phyloP scores from a whole-genome alignment of 192 early-diverging fungal species.

The Mortierella alpina region DNA sequence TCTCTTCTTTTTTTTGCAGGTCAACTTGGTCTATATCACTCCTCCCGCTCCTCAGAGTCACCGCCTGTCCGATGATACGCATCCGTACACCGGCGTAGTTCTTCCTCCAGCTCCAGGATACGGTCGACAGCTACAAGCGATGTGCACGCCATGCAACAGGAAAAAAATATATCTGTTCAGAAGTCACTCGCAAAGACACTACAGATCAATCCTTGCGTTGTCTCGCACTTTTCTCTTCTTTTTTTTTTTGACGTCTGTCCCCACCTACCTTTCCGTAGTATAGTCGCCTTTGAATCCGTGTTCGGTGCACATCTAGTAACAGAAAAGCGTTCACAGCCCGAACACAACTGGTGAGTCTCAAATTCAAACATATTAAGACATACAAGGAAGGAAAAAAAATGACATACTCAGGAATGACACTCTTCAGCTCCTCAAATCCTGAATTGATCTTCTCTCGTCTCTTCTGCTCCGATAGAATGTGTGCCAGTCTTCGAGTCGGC shows the following conservation, averaged over 20 bases:
- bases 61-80: background rate
- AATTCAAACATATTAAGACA: background rate
- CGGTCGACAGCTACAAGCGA: slow-evolving; percentile 24
- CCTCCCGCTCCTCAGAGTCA: slow-evolving; percentile 2
- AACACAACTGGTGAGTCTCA: background rate
- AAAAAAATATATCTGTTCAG: no score
- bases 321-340: background rate
- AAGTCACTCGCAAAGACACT: no score
- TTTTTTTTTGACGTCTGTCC: background rate
- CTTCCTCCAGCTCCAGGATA: slow-evolving; percentile 26
- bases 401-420: slow-evolving; percentile 53
- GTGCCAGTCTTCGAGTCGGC: slow-evolving; percentile 49
- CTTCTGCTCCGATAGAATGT: slow-evolving; percentile 56
- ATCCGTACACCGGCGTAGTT: slow-evolving; percentile 20
- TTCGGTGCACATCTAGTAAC: slow-evolving; percentile 34
- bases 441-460: slow-evolving; percentile 56
- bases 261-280: slow-evolving; percentile 24
- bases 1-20: background rate
- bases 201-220: background rate
- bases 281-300: slow-evolving; percentile 38
- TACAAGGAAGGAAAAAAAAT: background rate
- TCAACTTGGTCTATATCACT: background rate
- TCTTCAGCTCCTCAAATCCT: slow-evolving; percentile 55
- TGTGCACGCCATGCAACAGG: no score
- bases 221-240: background rate